These are phyloP conservation scores for Gnaphalium uliginosum DNA, from an alignment of 129 eudicot species.

Conservation along the genomic window DNA sequence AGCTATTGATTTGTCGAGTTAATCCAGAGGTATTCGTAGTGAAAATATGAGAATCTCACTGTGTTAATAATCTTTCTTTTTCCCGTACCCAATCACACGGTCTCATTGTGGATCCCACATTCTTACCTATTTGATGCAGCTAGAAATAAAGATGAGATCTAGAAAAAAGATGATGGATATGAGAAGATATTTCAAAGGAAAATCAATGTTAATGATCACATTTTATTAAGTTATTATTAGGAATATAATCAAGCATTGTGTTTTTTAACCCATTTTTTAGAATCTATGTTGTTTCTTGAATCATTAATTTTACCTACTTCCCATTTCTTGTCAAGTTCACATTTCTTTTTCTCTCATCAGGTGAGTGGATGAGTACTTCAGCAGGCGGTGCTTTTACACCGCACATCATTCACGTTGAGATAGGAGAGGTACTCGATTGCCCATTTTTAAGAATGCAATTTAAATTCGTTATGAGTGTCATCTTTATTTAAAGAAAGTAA, in stretches of 20 bases:
- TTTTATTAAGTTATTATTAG: no score
- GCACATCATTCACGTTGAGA: conserved; percentile 63
- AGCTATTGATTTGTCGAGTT: neutral
- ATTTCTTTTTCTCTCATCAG: conserved; percentile 37
- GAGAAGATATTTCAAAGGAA: no score
- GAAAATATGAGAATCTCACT: neutral
- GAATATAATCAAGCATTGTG: neutral
- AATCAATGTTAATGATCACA: no score
- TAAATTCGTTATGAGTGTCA: neutral
- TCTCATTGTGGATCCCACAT: neutral
- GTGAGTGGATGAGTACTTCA: conserved; percentile 90
- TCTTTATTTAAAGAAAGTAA: neutral
- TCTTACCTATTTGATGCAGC: no score
- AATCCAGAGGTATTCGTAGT: neutral
- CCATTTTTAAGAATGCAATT: neutral
- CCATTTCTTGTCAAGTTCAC: neutral
- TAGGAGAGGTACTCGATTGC: conserved; percentile 63
- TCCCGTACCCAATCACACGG: neutral
- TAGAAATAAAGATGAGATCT: neutral
- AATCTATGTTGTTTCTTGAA: neutral
- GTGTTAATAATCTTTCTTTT: neutral
- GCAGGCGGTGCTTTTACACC: conserved; percentile 94
- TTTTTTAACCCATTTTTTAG: neutral
- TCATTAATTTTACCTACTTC: no score
- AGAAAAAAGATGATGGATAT: neutral